Conservation (phyloP, 805 yeast species). For the Wickerhamomyces sydowiorum region DNA sequence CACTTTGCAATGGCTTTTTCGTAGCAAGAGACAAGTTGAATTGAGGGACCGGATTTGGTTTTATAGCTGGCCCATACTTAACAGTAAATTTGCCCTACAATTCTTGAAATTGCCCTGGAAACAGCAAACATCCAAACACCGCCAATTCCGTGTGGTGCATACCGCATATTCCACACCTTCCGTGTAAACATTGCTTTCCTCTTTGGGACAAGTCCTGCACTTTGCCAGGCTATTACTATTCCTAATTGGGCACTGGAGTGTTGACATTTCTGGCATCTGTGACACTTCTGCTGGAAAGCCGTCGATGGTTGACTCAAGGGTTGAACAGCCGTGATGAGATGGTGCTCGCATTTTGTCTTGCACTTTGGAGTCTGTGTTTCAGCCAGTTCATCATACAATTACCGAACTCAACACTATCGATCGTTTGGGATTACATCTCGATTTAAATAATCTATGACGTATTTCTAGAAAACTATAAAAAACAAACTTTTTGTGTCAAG, state of each 20-base stretch:
- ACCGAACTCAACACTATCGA: no score
- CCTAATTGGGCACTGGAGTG: background rate
- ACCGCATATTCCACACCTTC: background rate
- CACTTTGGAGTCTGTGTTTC: no score
- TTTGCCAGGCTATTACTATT: background rate
- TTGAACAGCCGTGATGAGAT: no score
- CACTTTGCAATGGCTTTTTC: no score
- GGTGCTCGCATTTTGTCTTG: no score
- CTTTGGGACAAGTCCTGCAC: background rate
- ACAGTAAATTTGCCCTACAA: background rate
- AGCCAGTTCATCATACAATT: no score
- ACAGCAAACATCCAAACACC: background rate
- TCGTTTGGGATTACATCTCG: no score
- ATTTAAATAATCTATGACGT: no score
- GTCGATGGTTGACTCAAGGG: no score
- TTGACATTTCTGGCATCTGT: background rate
- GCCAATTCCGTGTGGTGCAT: background rate
- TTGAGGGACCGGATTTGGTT: background rate
- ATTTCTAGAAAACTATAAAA: no score
- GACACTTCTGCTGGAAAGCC: background rate
- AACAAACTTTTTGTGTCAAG: no score
- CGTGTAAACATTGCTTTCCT: conserved; percentile 1
- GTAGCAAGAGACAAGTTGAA: no score
- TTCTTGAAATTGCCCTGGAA: background rate
- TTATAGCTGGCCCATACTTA: background rate